Base-by-base conservation (phyloP, 2,329 filamentous ascomycete genomes). In the Talaromyces sp. region DNA sequence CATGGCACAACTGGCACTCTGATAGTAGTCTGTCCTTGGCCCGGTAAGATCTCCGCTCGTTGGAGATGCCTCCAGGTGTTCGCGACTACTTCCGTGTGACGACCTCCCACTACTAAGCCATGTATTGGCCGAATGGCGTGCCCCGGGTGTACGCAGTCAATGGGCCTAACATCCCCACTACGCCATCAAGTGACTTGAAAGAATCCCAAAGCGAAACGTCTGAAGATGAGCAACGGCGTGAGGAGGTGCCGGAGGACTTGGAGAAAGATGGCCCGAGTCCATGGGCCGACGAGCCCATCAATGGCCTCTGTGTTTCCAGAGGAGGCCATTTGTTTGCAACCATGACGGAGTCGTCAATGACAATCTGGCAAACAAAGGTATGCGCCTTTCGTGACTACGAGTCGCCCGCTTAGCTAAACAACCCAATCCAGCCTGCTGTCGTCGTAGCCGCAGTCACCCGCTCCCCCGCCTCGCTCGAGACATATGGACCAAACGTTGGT, bases 331-430 rank as follows among this genome's bases (percentile, higher is more conserved):
- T 90, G 64, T 97, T 99, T 77, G 91, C 91, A 57, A 92, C 92
- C 54, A 91, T 97, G 71, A 97, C 93, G 0, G 80, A 85, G 5
- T 90, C 90, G 1, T 90, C 90, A 13, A 86, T 99, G 74, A 92
- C 90, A n/a, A 84, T 99, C 67, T 99, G 95, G 95, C 95, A 99
- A 78, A 93, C 91, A 60, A 93, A 93, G 84, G 92, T 92, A 82
- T 63, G 81, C 70, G 22, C 30, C 55, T 57, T 33, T 55, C 22
- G 7, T 51, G 19, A 55, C 59, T 36, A 63, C 70, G 66, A 30
- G 64, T 66, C 66, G 72, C 63, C 72, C 66, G 65, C 62, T 66
- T 71, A 59, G 64, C 57, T 63, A 59, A 63, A 25, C 28, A n/a
- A 22, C 13, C 5, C 44, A 47, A 56, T 27, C 36, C 73, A 96